phyloP scores from a whole-genome alignment of 2,329 filamentous ascomycete genomes.

The Epichloe amarillans region DNA sequence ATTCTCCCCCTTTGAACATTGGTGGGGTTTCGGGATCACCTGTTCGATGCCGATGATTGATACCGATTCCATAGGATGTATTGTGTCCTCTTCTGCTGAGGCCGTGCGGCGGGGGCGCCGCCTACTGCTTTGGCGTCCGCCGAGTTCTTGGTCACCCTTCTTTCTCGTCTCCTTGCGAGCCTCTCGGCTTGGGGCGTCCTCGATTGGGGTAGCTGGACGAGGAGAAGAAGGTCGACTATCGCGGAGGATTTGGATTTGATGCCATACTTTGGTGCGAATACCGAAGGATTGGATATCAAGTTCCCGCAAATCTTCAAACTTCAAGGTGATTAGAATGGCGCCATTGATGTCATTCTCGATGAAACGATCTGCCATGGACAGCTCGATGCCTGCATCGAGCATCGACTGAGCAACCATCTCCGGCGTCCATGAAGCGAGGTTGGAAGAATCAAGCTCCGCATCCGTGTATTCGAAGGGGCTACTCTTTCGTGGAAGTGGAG shows the following conservation, averaged over 20 bases:
- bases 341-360: conserved; percentile 87
- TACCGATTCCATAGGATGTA: conserved; percentile 70
- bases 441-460: conserved; percentile 42
- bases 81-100: conserved; percentile 45
- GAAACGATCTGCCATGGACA: conserved; percentile 67
- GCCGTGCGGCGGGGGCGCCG: conserved; percentile 25
- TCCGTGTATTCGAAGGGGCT: conserved; percentile 44
- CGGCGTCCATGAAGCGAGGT: conserved; percentile 56
- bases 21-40: conserved; percentile 69
- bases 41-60: conserved; percentile 91
- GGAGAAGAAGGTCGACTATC: conserved; percentile 39
- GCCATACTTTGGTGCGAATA: conserved; percentile 67
- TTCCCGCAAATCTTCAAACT: conserved; percentile 78
- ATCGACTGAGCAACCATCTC: conserved; percentile 77
- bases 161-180: conserved; percentile 32
- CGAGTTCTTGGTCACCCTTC: conserved; percentile 21
- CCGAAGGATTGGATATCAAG: conserved; percentile 72
- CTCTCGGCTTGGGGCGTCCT: conserved; percentile 41
- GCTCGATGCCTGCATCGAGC: conserved; percentile 69
- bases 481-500: conserved; percentile 20
- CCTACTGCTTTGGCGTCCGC: conserved; percentile 27
- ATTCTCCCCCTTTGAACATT: conserved; percentile 74
- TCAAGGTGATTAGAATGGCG: conserved; percentile 73
- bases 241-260: conserved; percentile 59
- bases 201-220: conserved; percentile 45